Evolutionary conservation across 805 yeast genomes (phyloP).

Genomic region (Lipomyces mesembrius): DNA sequence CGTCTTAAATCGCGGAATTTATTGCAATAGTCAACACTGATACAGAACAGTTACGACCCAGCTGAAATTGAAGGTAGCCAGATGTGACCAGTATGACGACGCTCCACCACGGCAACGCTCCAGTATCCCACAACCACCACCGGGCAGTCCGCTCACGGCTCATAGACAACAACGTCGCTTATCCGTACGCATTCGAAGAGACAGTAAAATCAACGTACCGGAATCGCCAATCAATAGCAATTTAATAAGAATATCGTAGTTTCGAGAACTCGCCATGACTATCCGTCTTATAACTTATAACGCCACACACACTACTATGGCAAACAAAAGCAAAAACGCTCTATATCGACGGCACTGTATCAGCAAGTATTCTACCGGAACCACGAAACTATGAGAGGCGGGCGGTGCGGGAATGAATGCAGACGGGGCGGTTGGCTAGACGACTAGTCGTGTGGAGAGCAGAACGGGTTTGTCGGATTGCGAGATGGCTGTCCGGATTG

Average conservation of each 20-base stretch:
- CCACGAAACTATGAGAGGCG: not conserved
- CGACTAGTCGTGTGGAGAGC: not conserved
- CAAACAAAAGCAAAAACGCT: not conserved
- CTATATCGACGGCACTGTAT: slow-evolving; percentile 1
- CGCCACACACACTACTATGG: not conserved
- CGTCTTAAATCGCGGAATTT: not conserved
- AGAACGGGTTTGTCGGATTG: not conserved
- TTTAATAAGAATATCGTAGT: slow-evolving; percentile 40
- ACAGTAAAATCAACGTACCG: slow-evolving; percentile 43
- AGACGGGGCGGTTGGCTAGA: not conserved
- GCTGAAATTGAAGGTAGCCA: not conserved
- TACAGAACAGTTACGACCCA: not conserved
- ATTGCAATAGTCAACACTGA: not conserved
- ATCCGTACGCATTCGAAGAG: not conserved
- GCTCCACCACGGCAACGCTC: not conserved
- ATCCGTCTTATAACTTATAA: not conserved
- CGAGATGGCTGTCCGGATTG: not conserved
- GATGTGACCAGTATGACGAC: not conserved
- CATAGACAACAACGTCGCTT: not conserved
- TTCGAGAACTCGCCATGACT: slow-evolving; percentile 40
- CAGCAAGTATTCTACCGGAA: not conserved
- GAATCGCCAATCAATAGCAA: slow-evolving; percentile 87
- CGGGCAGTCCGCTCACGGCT: not conserved
- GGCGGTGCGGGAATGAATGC: not conserved
- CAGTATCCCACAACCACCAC: not conserved